Base-by-base conservation (phyloP, 306 rosid species). In the Trifolium dubium region DNA sequence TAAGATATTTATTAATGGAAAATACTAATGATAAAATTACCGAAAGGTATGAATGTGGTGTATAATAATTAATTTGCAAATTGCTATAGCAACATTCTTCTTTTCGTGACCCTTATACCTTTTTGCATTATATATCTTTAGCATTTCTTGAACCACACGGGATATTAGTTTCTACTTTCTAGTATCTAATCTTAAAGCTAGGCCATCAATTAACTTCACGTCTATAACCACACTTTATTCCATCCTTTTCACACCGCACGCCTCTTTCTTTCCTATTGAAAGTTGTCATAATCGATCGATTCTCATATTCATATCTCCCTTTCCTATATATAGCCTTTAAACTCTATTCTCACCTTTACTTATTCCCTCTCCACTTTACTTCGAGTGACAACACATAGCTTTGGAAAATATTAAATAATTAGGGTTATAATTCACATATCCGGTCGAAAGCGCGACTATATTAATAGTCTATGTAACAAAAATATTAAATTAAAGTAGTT, bases 61-160 rank as follows among this genome's bases (percentile, higher is more conserved):
- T 29, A 75, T 73, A 64, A 51, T 69, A 64, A 51, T 69, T 74
- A 54, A 19, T 6, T 58, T 19, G 63, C 89, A 81, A 86, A 79
- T 86, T 74, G 85, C 80, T 6, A 69, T 40, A 50, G 50, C 51
- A 31, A 64, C 61, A 19, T 74, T 79, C 76, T 34, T 70, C 77
- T 77, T 82, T 83, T 73, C 40, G 82, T 71, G 68, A 56, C 51
- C 39, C 64, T 37, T 51, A 46, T 44, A 37, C 23, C 15, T 63
- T 67, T 28, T 10, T 23, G 23, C 23, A 23, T 23, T 23, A 44
- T 14, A 67, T 77, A 39, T 41, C 41, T 77, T 50, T 74, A 72
- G 80, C 64, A 77, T 83, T 83, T 73, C 92, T 86, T 87, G 90
- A 85, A 76, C 69, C 75, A 65, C 90, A 91, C 90, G 92, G 90